phyloP scores from a whole-genome alignment of 2,329 filamentous ascomycete genomes.

The Sclerotinia minor region DNA sequence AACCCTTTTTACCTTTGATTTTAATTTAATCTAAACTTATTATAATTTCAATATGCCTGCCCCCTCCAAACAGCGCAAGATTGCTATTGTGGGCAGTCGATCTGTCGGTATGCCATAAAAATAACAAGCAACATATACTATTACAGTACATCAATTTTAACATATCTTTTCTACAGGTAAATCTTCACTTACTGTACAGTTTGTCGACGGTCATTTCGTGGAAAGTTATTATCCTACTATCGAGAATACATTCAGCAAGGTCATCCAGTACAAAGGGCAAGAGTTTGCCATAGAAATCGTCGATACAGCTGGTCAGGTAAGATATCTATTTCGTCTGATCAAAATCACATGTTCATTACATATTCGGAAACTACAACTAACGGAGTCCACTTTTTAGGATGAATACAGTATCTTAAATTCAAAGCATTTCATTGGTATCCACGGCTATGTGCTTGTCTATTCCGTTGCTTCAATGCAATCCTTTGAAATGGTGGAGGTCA shows the following conservation, averaged over 20 bases:
- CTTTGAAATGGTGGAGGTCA: conserved; percentile 96
- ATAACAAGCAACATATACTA: conserved; percentile 27
- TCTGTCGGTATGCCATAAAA: conserved; percentile 75
- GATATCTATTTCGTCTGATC: conserved; percentile 30
- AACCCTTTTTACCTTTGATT: neutral
- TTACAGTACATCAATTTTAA: conserved; percentile 20
- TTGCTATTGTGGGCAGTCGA: conserved; percentile 92
- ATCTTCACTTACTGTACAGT: conserved; percentile 94
- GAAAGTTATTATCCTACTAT: conserved; percentile 99
- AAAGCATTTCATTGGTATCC: conserved; percentile 98
- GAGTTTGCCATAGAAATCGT: conserved; percentile 97
- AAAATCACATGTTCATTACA: conserved; percentile 25
- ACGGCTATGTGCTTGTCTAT: conserved; percentile 98
- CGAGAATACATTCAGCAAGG: conserved; percentile 97
- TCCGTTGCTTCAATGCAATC: conserved; percentile 92
- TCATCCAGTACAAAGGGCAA: conserved; percentile 88
- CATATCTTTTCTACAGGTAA: conserved; percentile 64
- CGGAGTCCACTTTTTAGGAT: conserved; percentile 58
- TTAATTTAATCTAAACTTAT: neutral
- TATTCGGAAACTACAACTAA: conserved; percentile 14
- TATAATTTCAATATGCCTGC: conserved; percentile 33
- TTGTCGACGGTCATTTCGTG: conserved; percentile 96
- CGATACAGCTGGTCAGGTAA: conserved; percentile 91
- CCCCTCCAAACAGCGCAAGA: conserved; percentile 79
- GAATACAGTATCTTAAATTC: conserved; percentile 98